A percentile compares a stretch with the other conserved stretches of the same genome.
Evolutionary conservation across 768 basidiomycete genomes (phyloP).

Genomic region (Galerina sulciceps): DNA sequence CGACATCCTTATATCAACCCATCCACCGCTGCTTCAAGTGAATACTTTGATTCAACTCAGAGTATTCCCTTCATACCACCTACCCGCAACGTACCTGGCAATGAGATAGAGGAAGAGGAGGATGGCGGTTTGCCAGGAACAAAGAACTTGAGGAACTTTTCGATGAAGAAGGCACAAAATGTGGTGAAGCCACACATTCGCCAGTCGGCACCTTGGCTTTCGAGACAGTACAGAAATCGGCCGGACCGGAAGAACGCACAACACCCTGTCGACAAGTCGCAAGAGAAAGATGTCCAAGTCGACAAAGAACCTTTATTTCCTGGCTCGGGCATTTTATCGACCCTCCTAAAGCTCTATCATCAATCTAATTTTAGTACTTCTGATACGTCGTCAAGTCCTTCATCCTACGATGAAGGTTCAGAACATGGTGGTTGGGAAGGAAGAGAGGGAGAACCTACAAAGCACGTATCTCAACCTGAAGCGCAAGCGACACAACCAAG

Average conservation of each 20-base stretch:
- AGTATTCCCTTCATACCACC: constrained; percentile 26
- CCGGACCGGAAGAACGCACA: neutral
- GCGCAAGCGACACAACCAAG: neutral
- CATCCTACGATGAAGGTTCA: constrained; percentile 5
- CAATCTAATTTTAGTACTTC: constrained; percentile 8
- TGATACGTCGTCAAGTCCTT: constrained; percentile 7
- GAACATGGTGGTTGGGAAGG: too few relatives aligned
- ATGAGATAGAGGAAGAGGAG: constrained; percentile 66
- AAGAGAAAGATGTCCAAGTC: constrained; percentile 26
- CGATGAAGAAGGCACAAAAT: constrained; percentile 40
- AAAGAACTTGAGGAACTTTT: constrained; percentile 26
- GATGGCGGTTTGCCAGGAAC: constrained; percentile 59
- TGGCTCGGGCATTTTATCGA: constrained; percentile 64
- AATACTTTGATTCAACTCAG: constrained; percentile 2
- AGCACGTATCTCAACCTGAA: too few relatives aligned
- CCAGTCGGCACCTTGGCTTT: too few relatives aligned
- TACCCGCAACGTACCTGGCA: constrained; percentile 48
- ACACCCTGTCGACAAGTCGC: neutral
- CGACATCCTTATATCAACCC: neutral
- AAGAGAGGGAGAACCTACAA: too few relatives aligned
- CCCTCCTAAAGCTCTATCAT: constrained; percentile 64
- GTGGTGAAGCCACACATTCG: constrained; percentile 28
- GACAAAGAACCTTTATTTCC: constrained; percentile 15
- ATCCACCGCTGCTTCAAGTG: neutral
- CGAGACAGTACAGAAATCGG: too few relatives aligned